Evolutionary conservation across 2,329 filamentous ascomycete genomes (phyloP), one percentile per base, ranked within the genome.

Genomic region (Dactylonectria estremocensis): DNA sequence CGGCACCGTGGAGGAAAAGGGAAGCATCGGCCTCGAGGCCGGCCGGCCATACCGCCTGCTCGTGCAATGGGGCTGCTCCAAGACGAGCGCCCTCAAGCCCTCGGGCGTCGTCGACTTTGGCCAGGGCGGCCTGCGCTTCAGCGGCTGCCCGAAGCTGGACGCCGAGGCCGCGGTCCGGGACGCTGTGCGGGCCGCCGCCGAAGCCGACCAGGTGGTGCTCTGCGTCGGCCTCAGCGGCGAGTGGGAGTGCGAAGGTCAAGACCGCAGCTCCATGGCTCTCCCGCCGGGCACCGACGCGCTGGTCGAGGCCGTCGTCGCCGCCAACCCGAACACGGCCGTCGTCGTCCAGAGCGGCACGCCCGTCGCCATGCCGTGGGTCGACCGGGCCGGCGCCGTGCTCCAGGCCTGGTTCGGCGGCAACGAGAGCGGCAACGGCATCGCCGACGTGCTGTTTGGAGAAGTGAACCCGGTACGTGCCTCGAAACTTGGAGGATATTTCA

Each of bases 1-100:
- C 16, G 79, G 79, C 1, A 80, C 78, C 2, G 72, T 77, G 10
- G 79, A 81, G 54, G 76, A 79, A 68, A 74, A 64, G 9, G 76
- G 75, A 3, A 50, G 6, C 22, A 66, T 58, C 53, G 45, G 22
- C 1, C n/a, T 72, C 2, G 67, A 71, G 49, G 67, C 63, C 11
- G 69, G 67, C 11, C 61, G 63, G 35, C 13, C 48, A 8, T 71
- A 72, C 46, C 62, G 65, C 2, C 35, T 72, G 10, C 55, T 64
- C 5, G 66, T 72, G 1, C 58, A 62, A 24, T 72, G 64, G 63
- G 69, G 70, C 16, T 65, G 66, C 43, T 57, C 62, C 14, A 58
- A 58, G 35, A 72, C 70, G 0, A 64, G 59, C 8, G 33, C 31
- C 1, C 66, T 71, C 5, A 67, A 64, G 22, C 64, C 59, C 3